Base-by-base conservation (phyloP, 768 basidiomycete species). In the Phylloporus sp. region DNA sequence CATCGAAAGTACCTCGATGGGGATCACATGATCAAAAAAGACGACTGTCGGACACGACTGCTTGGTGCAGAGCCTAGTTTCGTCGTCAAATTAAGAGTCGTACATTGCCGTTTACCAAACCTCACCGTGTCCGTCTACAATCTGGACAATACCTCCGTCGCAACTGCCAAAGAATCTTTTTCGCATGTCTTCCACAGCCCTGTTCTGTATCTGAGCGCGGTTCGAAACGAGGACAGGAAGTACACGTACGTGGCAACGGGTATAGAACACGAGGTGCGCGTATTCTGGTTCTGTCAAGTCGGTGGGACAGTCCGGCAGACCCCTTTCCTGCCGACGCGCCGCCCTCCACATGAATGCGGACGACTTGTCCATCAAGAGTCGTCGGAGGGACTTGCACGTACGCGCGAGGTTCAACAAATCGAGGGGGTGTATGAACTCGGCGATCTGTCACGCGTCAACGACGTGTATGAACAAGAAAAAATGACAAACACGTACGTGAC, bases 221-320 rank as follows among this genome's bases (percentile, higher is more conserved):
- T 18, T n/a, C n/a, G n/a, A n/a, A n/a, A n/a, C n/a, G 11, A 6
- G 11, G n/a, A n/a, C n/a, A 35, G 2, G 7, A 17, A 5, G n/a
- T 11, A 18, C 27, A 42, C 48, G 18, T 20, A 50, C 55, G 15
- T 54, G 41, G 44, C 55, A 78, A 17, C 46, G 52, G 6, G 46
- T 9, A 9, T 36, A 39, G 33, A 56, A 78, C 18, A 63, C 65
- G 11, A 79, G 67, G 43, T 64, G 71, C 17, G 71, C 70, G 48
- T 71, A 77, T 48, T 73, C 66, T 0, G 68, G 68, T 44, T 78
- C 76, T n/a, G 55, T 64, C 35, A 42, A 14, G 29, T 48, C 47
- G 5, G 2, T 15, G 9, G 47, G 41, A 29, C 41, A 48, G 4
- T 43, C 41, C 4, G 77, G 77, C 7, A 77, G 61, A 8, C 62